Base-by-base conservation (phyloP, 228 moss, liverwort and hornwort species). In the Sphagnum magellanicum region DNA sequence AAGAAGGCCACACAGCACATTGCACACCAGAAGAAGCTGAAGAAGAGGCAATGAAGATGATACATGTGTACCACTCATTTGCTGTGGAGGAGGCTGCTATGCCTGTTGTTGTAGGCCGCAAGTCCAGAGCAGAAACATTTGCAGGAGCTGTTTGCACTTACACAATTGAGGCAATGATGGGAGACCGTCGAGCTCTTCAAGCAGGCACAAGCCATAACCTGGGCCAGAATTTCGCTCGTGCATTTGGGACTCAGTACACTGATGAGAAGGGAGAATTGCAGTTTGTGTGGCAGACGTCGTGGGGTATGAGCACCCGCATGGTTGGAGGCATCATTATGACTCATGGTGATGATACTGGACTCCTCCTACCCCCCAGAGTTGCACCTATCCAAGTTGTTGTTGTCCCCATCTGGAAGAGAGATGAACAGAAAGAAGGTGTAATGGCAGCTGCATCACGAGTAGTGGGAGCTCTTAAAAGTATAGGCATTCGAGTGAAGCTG, bases 251-350 rank as follows among this genome's bases (percentile, higher is more conserved):
- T 6, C 93, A 91, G 78, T 97, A 79, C 73, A 76, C 87, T 49
- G 89, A 91, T 65, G 91, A 91, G 48, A 89, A 85, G 4, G 85
- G 78, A 32, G 97, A 97, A 50, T 72, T 84, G 49, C 89, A 97
- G 77, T 86, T 84, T 61, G 97, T 93, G 11, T 97, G 93, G 97
- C 97, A 97, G 70, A 93, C 97, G 14, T 97, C 93, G 0, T 93
- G 97, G 91, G 97, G 97, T 8, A 92, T 97, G 97, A 97, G 97
- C 76, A 97, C 93, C 16, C 86, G 93, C 51, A 97, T 97, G 97
- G 97, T 97, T 4, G 97, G 93, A 9, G 97, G 93, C 15, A 97
- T 97, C 63, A 93, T 97, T n/a, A 97, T 97, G 97, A 72, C 90
- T 50, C 93, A 97, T 52, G 97, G 97, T 17, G 97, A 97, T 62